Evolutionary conservation across 768 basidiomycete genomes (phyloP).

Genomic region (Tylopilus vinaceipallidus): DNA sequence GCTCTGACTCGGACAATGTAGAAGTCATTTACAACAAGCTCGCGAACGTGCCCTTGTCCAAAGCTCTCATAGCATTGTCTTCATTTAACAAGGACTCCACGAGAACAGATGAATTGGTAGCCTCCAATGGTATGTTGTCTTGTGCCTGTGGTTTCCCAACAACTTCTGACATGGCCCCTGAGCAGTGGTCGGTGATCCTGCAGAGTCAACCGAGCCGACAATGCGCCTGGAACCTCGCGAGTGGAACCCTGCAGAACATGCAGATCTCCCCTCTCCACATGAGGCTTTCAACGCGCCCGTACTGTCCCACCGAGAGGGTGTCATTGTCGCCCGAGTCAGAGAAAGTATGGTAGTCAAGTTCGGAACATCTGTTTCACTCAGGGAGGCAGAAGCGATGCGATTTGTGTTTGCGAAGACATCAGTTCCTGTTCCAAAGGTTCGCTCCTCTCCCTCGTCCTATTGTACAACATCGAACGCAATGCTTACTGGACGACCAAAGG

Average conservation of each 20-base stretch:
- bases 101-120: too few species aligned
- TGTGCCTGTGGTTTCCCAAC: too few species aligned
- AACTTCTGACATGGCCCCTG: too few species aligned
- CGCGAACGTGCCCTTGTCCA: too few species aligned
- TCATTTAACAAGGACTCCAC: too few species aligned
- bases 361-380: not conserved
- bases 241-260: not conserved
- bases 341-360: not conserved
- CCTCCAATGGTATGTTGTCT: too few species aligned
- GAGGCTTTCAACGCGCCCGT: not conserved
- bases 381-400: not conserved
- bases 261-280: not conserved
- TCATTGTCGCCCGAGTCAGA: not conserved
- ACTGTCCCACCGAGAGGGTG: not conserved
- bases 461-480: not conserved
- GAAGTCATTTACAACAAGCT: too few species aligned
- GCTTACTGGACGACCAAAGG: not conserved
- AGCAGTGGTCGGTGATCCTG: too few species aligned
- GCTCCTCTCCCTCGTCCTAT: not conserved
- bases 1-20: too few species aligned
- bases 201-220: not conserved
- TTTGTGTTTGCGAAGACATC: not conserved
- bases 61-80: too few species aligned
- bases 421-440: not conserved
- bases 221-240: not conserved